Base-by-base conservation (phyloP, 1,139 yeast genomes). In the Yamadazyma triangularis region DNA sequence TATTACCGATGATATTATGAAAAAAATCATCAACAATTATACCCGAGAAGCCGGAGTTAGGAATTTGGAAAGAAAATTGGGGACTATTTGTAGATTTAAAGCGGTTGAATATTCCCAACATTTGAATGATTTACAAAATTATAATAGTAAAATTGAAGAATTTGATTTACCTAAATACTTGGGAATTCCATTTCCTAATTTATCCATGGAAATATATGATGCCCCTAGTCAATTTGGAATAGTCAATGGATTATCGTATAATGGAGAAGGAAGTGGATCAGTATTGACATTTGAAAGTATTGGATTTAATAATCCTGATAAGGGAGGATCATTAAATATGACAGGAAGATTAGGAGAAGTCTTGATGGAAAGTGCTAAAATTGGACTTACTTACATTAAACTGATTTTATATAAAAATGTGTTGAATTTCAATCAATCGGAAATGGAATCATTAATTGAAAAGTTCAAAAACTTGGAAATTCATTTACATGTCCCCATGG, bases 1-100 rank as follows among this genome's bases (percentile, higher is more conserved):
- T 21, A 59, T 68, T n/a, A 50, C 45, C 23, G 76, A 73, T 2
- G 66, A 70, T 0, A 70, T 86, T 10, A 62, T 81, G 69, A 69
- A 71, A 35, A 70, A 73, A 30, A 66, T 88, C 24, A 80, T 82
- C 20, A 61, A 77, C 4, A 76, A 75, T 39, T 88, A 87, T 51
- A 84, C 95, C 1, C 65, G 93, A 37, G 96, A 88, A 53, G 79
- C 95, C 0, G 96, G 96, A 2, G 95, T 88, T 4, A 70, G 96
- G 46, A 79, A 76, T 40, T 62, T 86, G 38, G 95, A 86, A 49
- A 65, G 95, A 31, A 68, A 70, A 35, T 61, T 86, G 33, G 88
- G 88, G 1, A 70, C 85, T 0, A 64, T 86, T 13, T 86, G 94
- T 47, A 69, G 95, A 29, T 79, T 73, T 42, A 87, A 86, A 49